A percentile compares a stretch with the other conserved stretches of the same genome.
Evolutionary conservation across 2,329 filamentous ascomycete genomes (phyloP).

Genomic region (Alternaria angustiovoidea): DNA sequence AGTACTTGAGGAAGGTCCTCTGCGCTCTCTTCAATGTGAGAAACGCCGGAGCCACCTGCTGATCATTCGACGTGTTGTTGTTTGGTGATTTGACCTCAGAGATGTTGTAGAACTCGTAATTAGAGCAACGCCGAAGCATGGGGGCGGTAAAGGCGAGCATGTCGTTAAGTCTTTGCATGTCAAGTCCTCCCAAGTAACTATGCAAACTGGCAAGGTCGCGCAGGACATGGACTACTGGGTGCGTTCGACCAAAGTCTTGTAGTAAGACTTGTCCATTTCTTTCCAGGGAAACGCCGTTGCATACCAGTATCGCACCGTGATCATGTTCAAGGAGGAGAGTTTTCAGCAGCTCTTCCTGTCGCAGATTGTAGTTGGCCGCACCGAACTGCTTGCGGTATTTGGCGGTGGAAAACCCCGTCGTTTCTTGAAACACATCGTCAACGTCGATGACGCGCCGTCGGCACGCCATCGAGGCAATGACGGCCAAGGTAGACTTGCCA

Average conservation of each 20-base stretch:
- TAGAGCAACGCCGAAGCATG: conserved; percentile 72
- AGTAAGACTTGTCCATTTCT: conserved; percentile 68
- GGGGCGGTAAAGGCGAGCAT: conserved; percentile 65
- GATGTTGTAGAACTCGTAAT: conserved; percentile 79
- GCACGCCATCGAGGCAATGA: conserved; percentile 77
- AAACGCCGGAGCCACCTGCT: conserved; percentile 62
- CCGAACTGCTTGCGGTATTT: conserved; percentile 71
- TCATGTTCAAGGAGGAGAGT: conserved; percentile 67
- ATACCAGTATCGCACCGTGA: conserved; percentile 73
- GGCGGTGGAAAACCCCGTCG: conserved; percentile 67
- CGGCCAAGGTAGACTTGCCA: conserved; percentile 77
- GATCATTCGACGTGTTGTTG: conserved; percentile 25
- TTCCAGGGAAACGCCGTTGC: conserved; percentile 73
- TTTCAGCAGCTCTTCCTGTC: conserved; percentile 69
- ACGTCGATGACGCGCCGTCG: conserved; percentile 73
- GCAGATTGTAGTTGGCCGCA: conserved; percentile 67
- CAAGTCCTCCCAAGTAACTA: conserved; percentile 64
- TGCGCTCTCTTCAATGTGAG: conserved; percentile 73
- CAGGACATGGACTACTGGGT: conserved; percentile 75
- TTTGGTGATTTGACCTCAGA: conserved; percentile 59
- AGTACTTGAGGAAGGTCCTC: conserved; percentile 73
- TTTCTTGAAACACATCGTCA: conserved; percentile 72
- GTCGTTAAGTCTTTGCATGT: conserved; percentile 64
- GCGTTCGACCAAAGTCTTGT: conserved; percentile 67
- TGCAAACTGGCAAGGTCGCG: conserved; percentile 72